phyloP scores from a whole-genome alignment of 73 alveolate genomes.

The Tetrahymena malaccensis region DNA sequence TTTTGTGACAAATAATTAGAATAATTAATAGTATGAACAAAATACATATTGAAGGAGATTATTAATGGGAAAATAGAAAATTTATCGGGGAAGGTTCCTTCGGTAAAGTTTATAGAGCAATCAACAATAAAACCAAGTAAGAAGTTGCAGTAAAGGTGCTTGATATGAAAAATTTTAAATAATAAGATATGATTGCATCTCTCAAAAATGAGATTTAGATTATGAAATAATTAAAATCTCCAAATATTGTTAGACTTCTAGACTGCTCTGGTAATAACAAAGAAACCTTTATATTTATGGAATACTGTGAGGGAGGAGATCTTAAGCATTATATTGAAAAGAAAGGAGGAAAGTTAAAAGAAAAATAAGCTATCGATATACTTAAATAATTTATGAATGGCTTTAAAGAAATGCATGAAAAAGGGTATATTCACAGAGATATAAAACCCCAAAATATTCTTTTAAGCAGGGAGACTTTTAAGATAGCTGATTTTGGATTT shows the following conservation, averaged over 20 bases:
- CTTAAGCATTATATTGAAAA: conserved; percentile 9
- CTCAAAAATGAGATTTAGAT: conserved; percentile 16
- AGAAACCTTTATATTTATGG: conserved; percentile 14
- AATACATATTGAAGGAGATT: conserved; percentile 10
- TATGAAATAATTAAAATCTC: conserved; percentile 7
- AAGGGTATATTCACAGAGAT: conserved; percentile 17
- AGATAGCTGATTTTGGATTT: conserved; percentile 45
- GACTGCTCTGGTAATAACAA: conserved; percentile 10
- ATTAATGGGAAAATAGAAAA: conserved; percentile 4
- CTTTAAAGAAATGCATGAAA: conserved; percentile 7
- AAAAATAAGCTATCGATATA: conserved; percentile 8
- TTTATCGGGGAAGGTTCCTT: conserved; percentile 37
- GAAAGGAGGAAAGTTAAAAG: background rate
- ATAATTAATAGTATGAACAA: background rate
- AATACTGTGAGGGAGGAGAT: conserved; percentile 30
- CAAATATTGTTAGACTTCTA: conserved; percentile 14
- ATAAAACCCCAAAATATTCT: conserved; percentile 25
- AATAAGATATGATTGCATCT: conserved; percentile 2
- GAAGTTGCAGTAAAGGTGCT: conserved; percentile 34
- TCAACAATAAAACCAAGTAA: background rate
- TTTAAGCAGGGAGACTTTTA: background rate
- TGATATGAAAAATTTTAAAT: conserved; percentile 4
- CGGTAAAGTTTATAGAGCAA: conserved; percentile 38
- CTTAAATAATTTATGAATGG: conserved; percentile 15
- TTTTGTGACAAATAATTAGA: background rate